Percentiles rank a stretch among this genome's conserved stretches.
Conservation (phyloP, 352 stramenopile genomes). For the Pythium utonaiense region DNA sequence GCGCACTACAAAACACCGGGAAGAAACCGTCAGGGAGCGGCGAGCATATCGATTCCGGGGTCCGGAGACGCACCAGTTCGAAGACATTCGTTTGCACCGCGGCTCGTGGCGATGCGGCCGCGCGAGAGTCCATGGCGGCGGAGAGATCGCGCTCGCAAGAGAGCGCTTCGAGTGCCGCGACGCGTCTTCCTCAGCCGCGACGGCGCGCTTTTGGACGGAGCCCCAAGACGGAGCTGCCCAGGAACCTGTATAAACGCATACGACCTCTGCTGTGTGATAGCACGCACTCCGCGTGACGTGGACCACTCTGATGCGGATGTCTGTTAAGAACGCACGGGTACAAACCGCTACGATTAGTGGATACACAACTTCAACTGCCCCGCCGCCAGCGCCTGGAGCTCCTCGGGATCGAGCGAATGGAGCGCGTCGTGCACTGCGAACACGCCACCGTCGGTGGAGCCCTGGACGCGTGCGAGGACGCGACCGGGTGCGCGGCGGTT, state of each 20-base stretch:
- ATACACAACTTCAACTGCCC: slow-evolving; percentile 10
- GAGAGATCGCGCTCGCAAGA: neutral
- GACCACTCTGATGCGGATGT: neutral
- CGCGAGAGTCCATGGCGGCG: slow-evolving; percentile 2
- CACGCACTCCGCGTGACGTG: neutral
- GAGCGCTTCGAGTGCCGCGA: neutral
- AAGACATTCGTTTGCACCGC: slow-evolving; percentile 20
- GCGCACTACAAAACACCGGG: slow-evolving; percentile 3
- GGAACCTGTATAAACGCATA: slow-evolving; percentile 5
- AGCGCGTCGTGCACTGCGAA: slow-evolving; percentile 1
- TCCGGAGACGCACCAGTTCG: slow-evolving; percentile 18
- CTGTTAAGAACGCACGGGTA: neutral
- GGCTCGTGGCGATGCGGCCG: neutral
- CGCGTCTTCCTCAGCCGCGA: neutral
- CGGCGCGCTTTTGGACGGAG: neutral
- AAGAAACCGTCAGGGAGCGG: neutral
- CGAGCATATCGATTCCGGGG: neutral
- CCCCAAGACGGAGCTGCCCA: neutral
- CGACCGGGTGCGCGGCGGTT: neutral
- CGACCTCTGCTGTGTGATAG: neutral
- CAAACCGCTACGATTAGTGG: neutral
- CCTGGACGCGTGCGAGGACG: neutral
- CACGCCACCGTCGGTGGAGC: neutral
- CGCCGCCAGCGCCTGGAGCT: neutral
- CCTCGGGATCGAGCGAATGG: neutral